A percentile compares a stretch with the other conserved stretches of the same genome.
These are phyloP conservation scores for Limonium bicolor DNA, from an alignment of 148 eudicot species.

Conservation along the genomic window DNA sequence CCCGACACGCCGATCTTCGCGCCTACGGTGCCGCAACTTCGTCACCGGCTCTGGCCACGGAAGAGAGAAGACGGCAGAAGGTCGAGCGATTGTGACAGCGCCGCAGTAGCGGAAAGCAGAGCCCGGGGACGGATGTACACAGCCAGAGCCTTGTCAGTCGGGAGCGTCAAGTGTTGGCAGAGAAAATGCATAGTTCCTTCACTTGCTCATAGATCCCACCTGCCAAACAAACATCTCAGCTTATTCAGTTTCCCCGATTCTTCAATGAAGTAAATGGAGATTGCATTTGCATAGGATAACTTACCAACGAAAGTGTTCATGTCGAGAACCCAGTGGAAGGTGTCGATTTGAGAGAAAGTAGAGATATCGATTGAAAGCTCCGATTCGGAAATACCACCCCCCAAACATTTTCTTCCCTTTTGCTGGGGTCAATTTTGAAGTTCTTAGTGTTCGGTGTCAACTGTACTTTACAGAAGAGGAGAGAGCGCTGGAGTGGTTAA, in stretches of 20 bases:
- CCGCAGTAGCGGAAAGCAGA: constrained; percentile 80
- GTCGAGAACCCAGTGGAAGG: constrained; percentile 86
- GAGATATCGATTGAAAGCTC: constrained; percentile 85
- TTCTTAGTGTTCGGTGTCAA: too few species aligned
- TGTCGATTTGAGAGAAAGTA: constrained; percentile 78
- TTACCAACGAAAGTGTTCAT: constrained; percentile 86
- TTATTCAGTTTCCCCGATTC: too few species aligned
- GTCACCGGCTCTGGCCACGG: constrained; percentile 69
- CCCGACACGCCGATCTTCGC: constrained; percentile 95
- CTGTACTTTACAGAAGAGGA: too few species aligned
- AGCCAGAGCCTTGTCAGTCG: constrained; percentile 85
- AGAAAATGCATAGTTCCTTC: constrained; percentile 79
- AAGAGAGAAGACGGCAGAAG: constrained; percentile 72
- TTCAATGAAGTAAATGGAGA: too few species aligned
- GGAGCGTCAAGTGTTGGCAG: constrained; percentile 64
- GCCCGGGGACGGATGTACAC: constrained; percentile 89
- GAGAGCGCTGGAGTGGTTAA: too few species aligned
- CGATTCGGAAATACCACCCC: constrained; percentile 93
- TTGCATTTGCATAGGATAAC: too few species aligned
- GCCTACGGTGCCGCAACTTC: too few species aligned
- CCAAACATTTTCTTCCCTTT: too few species aligned
- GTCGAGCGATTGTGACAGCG: constrained; percentile 76
- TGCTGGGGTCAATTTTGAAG: too few species aligned
- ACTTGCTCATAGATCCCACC: constrained; percentile 53
- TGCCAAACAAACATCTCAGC: too few species aligned